These are phyloP conservation scores for Akanthomyces muscarius DNA, from an alignment of 2,329 filamentous ascomycete species.

Conservation along the genomic window DNA sequence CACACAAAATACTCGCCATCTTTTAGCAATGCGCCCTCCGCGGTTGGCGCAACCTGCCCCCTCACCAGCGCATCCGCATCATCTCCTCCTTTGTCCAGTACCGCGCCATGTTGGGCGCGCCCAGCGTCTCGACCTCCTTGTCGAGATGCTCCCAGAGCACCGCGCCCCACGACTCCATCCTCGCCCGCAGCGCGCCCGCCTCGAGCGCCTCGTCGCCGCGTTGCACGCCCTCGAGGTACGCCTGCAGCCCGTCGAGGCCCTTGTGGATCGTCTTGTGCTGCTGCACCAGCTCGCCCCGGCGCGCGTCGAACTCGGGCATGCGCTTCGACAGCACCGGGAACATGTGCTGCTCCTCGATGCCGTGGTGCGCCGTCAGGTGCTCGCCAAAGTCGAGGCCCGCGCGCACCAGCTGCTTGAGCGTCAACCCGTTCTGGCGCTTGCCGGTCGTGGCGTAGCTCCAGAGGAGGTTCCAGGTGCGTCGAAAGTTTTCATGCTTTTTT, in stretches of 20 bases:
- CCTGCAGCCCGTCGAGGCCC: conserved; percentile 64
- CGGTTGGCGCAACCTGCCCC: too few species aligned
- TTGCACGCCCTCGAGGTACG: conserved; percentile 60
- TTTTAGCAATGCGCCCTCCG: too few species aligned
- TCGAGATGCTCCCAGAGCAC: conserved; percentile 82
- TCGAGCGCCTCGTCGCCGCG: conserved; percentile 59
- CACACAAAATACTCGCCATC: neutral
- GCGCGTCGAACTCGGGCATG: conserved; percentile 69
- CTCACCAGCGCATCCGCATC: conserved; percentile 60
- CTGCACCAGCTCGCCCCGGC: conserved; percentile 56
- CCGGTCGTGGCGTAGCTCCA: conserved; percentile 59
- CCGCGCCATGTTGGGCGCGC: conserved; percentile 82
- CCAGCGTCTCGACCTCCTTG: conserved; percentile 73
- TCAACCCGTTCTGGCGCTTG: conserved; percentile 59
- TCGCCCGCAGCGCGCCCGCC: conserved; percentile 56
- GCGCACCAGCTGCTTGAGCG: conserved; percentile 64
- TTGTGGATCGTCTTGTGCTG: conserved; percentile 78
- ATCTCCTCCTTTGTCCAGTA: conserved; percentile 80
- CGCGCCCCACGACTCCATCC: conserved; percentile 73
- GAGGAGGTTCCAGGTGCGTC: conserved; percentile 66
- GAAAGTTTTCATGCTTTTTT: conserved; percentile 67
- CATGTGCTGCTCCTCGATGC: conserved; percentile 75
- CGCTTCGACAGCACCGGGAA: conserved; percentile 73
- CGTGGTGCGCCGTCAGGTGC: conserved; percentile 72
- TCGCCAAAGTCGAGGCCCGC: conserved; percentile 65